Percentiles rank a stretch among this genome's conserved stretches.
Conservation (phyloP, 306 rosid species). For the Chamaecrista fasciculata region DNA sequence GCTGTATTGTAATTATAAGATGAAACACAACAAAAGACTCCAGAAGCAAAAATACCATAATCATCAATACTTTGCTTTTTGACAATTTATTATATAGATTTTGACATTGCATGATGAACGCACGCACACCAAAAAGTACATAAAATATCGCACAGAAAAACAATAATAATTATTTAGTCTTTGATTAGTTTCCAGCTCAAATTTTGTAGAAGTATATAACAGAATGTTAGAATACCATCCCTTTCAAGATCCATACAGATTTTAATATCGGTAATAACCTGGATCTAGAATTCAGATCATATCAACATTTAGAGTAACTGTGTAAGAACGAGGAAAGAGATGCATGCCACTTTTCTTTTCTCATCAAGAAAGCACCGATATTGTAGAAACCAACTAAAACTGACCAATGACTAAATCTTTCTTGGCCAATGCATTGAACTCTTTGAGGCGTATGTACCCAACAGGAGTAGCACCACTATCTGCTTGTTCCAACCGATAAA, state of each 20-base stretch:
- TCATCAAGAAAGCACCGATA: constrained; percentile 12
- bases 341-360: constrained; percentile 8
- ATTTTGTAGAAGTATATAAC: background rate
- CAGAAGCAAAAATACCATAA: constrained; percentile 6
- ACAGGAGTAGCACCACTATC: constrained; percentile 59
- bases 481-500: constrained; percentile 74
- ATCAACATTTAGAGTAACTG: background rate
- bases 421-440: constrained; percentile 95
- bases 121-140: background rate
- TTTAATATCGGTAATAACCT: background rate
- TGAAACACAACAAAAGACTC: background rate
- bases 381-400: constrained; percentile 21
- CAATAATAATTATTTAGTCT: background rate
- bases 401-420: constrained; percentile 86
- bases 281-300: background rate
- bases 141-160: constrained; percentile 8
- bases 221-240: background rate
- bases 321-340: constrained; percentile 23
- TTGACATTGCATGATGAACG: constrained; percentile 6
- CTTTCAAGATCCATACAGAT: background rate
- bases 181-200: background rate
- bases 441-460: constrained; percentile 87
- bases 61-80: background rate
- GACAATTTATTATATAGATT: background rate
- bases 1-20: constrained; percentile 11